A percentile compares a stretch with the other conserved stretches of the same genome.
These are phyloP conservation scores for Purpureocillium takamizusanense DNA, from an alignment of 2,329 filamentous ascomycete genomes.

Conservation along the genomic window DNA sequence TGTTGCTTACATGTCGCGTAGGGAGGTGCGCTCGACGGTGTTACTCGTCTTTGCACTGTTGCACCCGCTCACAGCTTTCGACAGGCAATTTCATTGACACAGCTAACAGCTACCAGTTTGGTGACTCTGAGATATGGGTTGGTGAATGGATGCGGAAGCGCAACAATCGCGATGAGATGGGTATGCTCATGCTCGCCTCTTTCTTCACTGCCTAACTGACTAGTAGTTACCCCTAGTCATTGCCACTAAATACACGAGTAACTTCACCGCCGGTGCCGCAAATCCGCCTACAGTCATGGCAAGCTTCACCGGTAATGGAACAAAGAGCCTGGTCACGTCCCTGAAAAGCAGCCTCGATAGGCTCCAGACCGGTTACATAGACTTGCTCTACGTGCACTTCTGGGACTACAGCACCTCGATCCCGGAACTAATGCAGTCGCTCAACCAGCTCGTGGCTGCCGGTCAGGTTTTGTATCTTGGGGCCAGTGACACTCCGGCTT, in stretches of 20 bases:
- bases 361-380: slow-evolving; percentile 60
- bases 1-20: slow-evolving; percentile 2
- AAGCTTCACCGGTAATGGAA: slow-evolving; percentile 49
- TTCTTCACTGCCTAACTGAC: neutral
- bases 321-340: slow-evolving; percentile 50
- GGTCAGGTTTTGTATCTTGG: slow-evolving; percentile 61
- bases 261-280: slow-evolving; percentile 35
- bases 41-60: neutral
- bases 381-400: slow-evolving; percentile 56
- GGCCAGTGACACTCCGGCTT: slow-evolving; percentile 60
- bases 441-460: slow-evolving; percentile 48
- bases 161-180: slow-evolving; percentile 56
- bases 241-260: slow-evolving; percentile 60
- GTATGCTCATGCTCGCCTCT: slow-evolving; percentile 22
- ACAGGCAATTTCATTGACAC: slow-evolving; percentile 67
- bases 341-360: slow-evolving; percentile 48
- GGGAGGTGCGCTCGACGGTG: slow-evolving; percentile 18
- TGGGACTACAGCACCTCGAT: slow-evolving; percentile 63
- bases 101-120: slow-evolving; percentile 57
- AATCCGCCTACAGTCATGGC: slow-evolving; percentile 32
- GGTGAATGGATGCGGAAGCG: slow-evolving; percentile 63
- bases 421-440: slow-evolving; percentile 58
- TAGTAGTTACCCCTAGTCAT: slow-evolving; percentile 36
- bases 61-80: neutral
- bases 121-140: slow-evolving; percentile 55